Evolutionary conservation across 1,139 yeast genomes (phyloP), one percentile per base, ranked within the genome.

Genomic region (Scheffersomyces segobiensis): DNA sequence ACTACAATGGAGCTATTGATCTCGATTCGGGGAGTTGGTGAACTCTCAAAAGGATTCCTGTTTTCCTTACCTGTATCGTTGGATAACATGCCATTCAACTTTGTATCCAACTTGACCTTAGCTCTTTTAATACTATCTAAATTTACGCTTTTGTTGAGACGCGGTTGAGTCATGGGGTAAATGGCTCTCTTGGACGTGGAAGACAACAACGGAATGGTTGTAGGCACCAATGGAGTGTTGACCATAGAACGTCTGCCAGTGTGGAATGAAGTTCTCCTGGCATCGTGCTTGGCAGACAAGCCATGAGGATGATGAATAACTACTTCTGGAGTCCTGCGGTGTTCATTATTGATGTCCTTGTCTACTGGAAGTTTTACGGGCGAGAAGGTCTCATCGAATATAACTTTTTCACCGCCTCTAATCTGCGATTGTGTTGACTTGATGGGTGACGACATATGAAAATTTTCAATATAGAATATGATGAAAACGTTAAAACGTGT

Each of bases 291-390:
- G 22, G 82, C 79, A 1, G 75, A 66, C 49, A 83, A 67, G 0
- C 87, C 87, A 63, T 83, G 87, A 1, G 85, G 83, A 57, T 81
- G 82, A 59, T 73, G 76, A 22, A 60, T 59, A n/a, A 63, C 51
- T 24, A 50, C 56, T 65, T 67, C 55, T 71, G 63, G 63, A 46
- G 59, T 57, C 50, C 57, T 61, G 56, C 56, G 50, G 61, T 47
- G 55, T 49, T 48, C 46, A 46, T 57, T 56, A 24, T 24, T 50
- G 42, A n/a, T 57, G 54, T 20, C 54, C 19, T 47, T 26, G 26
- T 49, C 39, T 12, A 48, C 54, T 3, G 68, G 67, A 19, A 65
- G 59, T 55, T 63, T 64, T 46, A 65, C 57, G 14, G 67, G 67
- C 5, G 67, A 63, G 52, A 65, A 62, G 18, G 62, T 54, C 21